Conservation (phyloP, 75 land plant species). For the Sequoiadendron giganteum region DNA sequence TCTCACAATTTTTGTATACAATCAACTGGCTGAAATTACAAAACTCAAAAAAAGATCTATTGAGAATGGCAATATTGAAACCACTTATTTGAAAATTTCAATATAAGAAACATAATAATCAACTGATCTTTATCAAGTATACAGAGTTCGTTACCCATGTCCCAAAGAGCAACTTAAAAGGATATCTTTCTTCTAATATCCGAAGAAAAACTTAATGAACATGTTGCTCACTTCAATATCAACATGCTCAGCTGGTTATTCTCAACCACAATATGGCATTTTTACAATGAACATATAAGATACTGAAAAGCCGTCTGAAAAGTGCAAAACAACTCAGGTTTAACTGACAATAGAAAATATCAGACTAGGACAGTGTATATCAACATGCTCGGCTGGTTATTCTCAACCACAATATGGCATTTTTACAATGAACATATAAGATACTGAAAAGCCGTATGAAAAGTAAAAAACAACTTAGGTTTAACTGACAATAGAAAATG, state of each 20-base stretch:
- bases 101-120: not conserved
- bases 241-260: not conserved
- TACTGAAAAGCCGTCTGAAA: not conserved
- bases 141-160: not conserved
- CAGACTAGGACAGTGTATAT: not conserved
- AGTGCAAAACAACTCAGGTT: not conserved
- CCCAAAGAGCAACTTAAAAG: not conserved
- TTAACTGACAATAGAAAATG: not conserved
- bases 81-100: not conserved
- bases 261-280: not conserved
- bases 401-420: not conserved
- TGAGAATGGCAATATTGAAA: not conserved
- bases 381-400: too few species aligned
- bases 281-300: not conserved
- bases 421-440: not conserved
- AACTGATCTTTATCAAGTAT: not conserved
- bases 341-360: not conserved
- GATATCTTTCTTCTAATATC: not conserved
- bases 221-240: not conserved
- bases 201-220: not conserved
- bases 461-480: not conserved
- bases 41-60: not conserved
- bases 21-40: not conserved
- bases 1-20: not conserved
- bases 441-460: not conserved